Evolutionary conservation across 495 filamentous ascomycete species (phyloP).

Genomic region (Aspergillus funiculosus): DNA sequence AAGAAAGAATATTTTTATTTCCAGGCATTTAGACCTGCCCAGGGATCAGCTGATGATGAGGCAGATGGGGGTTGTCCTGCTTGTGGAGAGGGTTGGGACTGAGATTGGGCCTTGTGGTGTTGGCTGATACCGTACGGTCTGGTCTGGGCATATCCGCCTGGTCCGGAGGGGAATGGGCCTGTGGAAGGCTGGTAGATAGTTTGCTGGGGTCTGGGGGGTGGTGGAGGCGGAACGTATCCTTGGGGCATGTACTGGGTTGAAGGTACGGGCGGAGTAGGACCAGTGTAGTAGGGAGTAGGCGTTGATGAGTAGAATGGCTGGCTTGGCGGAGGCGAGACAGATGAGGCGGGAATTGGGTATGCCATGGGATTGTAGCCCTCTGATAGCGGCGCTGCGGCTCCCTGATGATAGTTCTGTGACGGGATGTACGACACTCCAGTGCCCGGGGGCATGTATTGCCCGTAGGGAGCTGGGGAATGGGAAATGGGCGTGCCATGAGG

Average conservation of each 20-base stretch:
- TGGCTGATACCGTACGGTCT: conserved; percentile 33
- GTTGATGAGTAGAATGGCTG: conserved; percentile 42
- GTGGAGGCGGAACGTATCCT: conserved; percentile 87
- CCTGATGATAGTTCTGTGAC: conserved; percentile 43
- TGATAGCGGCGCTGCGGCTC: conserved; percentile 39
- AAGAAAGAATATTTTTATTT: conserved; percentile 44
- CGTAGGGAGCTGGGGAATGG: conserved; percentile 40
- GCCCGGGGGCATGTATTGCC: conserved; percentile 32
- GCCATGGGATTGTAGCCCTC: conserved; percentile 52
- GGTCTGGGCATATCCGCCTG: conserved; percentile 52
- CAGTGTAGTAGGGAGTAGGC: conserved; percentile 34
- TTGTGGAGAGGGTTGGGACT: conserved; percentile 48
- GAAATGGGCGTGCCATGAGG: conserved; percentile 30
- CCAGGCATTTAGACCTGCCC: conserved; percentile 84
- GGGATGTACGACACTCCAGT: conserved; percentile 27
- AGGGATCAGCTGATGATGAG: conserved; percentile 56
- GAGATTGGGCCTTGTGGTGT: conserved; percentile 37
- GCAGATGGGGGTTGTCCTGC: conserved; percentile 19
- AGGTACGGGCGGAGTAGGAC: conserved; percentile 33
- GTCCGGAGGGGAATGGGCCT: conserved; percentile 50
- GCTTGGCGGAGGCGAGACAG: conserved; percentile 41
- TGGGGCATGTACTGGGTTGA: conserved; percentile 54
- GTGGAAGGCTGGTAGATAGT: conserved; percentile 59
- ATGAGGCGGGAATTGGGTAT: conserved; percentile 43
- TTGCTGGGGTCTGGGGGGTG: conserved; percentile 76